phyloP scores from a whole-genome alignment of 1,139 yeast species.

The Saccharomyces hybrid region DNA sequence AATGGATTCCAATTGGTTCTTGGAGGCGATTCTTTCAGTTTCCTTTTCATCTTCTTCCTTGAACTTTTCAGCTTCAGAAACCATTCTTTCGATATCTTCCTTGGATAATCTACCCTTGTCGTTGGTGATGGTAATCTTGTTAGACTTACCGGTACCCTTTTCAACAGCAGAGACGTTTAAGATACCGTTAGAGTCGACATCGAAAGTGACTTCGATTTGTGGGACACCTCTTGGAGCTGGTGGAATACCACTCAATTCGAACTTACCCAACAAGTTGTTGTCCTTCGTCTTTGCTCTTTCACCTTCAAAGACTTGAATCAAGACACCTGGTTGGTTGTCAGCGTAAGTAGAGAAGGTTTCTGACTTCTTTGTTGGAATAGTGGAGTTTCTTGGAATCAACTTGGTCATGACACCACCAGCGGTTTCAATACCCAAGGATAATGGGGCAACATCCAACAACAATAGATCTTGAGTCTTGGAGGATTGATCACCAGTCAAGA shows the following conservation, averaged over 20 bases:
- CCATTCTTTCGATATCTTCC: constrained; percentile 90
- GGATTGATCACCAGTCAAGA: constrained; percentile 79
- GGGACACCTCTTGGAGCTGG: constrained; percentile 98
- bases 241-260: constrained; percentile 88
- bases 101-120: constrained; percentile 89
- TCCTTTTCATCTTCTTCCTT: constrained; percentile 74
- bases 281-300: constrained; percentile 93
- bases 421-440: constrained; percentile 92
- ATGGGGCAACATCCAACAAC: constrained; percentile 84
- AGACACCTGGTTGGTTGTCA: constrained; percentile 92
- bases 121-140: constrained; percentile 72
- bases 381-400: constrained; percentile 90
- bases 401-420: constrained; percentile 98
- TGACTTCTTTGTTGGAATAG: constrained; percentile 92
- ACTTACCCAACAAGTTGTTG: constrained; percentile 89
- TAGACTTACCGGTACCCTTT: constrained; percentile 82
- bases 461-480: constrained; percentile 76
- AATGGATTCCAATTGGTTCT: constrained; percentile 78
- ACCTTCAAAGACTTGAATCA: constrained; percentile 93
- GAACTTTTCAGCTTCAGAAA: constrained; percentile 75
- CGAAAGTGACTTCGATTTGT: constrained; percentile 93
- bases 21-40: constrained; percentile 65
- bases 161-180: constrained; percentile 87
- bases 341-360: constrained; percentile 94
- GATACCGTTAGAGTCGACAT: constrained; percentile 93